phyloP scores from a whole-genome alignment of 805 yeast genomes.

The Nakazawaea populi region DNA sequence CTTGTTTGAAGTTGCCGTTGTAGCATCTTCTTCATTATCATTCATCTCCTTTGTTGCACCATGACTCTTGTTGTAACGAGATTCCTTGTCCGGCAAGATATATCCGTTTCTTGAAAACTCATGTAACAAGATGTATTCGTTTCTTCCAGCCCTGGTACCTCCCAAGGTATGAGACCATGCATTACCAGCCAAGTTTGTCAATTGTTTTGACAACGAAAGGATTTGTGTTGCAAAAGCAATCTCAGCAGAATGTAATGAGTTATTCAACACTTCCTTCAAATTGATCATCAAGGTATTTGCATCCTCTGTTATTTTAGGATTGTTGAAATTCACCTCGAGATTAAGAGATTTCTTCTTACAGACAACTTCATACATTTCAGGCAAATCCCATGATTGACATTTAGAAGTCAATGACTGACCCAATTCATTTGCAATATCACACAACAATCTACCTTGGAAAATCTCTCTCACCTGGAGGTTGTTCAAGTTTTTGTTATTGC shows the following conservation, averaged over 20 bases:
- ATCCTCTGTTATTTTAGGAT: slow-evolving; percentile 60
- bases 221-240: slow-evolving; percentile 81
- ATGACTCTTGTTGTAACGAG: slow-evolving; percentile 4
- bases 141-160: slow-evolving; percentile 95
- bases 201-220: slow-evolving; percentile 80
- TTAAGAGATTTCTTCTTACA: slow-evolving; percentile 58
- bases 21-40: slow-evolving; percentile 34
- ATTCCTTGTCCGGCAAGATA: slow-evolving; percentile 82
- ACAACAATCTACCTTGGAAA: slow-evolving; percentile 77
- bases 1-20: slow-evolving; percentile 45
- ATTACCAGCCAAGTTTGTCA: slow-evolving; percentile 92
- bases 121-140: slow-evolving; percentile 87
- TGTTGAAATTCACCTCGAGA: slow-evolving; percentile 68
- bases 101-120: slow-evolving; percentile 78
- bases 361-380: slow-evolving; percentile 84
- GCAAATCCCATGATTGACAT: slow-evolving; percentile 91
- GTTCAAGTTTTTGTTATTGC: slow-evolving; percentile 43
- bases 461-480: slow-evolving; percentile 59
- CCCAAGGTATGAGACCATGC: slow-evolving; percentile 94
- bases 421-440: slow-evolving; percentile 92
- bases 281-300: slow-evolving; percentile 64
- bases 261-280: slow-evolving; percentile 58
- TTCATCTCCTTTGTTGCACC: slow-evolving; percentile 24
- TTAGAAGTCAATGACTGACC: slow-evolving; percentile 88
- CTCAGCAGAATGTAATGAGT: slow-evolving; percentile 67